Conservation (phyloP, 177 flowering plant genomes). For the Vitis hybrid region DNA sequence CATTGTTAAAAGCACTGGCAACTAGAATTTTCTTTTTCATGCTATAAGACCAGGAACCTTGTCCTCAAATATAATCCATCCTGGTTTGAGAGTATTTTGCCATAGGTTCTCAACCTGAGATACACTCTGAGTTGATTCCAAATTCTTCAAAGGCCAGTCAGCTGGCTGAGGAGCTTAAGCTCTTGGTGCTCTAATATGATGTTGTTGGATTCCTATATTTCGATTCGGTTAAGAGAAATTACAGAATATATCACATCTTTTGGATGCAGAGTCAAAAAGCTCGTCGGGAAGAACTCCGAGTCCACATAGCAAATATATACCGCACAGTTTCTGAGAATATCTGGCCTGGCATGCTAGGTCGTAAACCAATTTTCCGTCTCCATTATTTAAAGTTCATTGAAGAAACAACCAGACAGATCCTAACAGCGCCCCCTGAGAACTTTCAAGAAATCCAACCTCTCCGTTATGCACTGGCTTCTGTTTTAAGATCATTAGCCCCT, state of each 20-base stretch:
- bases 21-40: too few species aligned
- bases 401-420: conserved; percentile 68
- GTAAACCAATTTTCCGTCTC: conserved; percentile 79
- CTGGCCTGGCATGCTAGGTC: conserved; percentile 93
- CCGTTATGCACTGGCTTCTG: conserved; percentile 93
- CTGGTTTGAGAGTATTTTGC: too few species aligned
- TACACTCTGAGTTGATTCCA: too few species aligned
- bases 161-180: too few species aligned
- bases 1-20: too few species aligned
- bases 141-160: too few species aligned
- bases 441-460: conserved; percentile 94
- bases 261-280: conserved; percentile 77
- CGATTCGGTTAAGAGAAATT: neutral
- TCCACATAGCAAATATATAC: conserved; percentile 86
- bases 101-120: too few species aligned
- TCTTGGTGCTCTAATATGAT: neutral
- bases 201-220: neutral
- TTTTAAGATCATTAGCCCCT: conserved; percentile 84
- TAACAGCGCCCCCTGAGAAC: conserved; percentile 61
- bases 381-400: conserved; percentile 94
- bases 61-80: too few species aligned
- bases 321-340: conserved; percentile 90
- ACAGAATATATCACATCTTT: neutral
- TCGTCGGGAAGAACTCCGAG: conserved; percentile 93
- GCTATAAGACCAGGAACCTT: too few species aligned